phyloP scores from a whole-genome alignment of 1,284 basidiomycete species.

The Cutaneotrichosporon cutaneum region DNA sequence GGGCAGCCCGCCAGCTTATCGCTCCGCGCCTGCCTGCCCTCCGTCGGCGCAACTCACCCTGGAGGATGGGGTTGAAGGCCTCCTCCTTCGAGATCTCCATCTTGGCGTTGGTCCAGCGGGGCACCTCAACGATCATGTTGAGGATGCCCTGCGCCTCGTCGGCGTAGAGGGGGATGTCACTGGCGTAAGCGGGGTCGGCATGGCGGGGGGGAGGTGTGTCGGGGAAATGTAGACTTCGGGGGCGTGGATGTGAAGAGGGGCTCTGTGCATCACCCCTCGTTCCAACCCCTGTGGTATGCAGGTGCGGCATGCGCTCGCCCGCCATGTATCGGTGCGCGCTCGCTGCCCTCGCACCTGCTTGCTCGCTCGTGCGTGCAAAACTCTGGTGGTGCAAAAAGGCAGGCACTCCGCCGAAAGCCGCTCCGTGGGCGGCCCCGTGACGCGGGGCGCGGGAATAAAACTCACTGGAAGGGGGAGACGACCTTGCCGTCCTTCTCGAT shows the following conservation, averaged over 20 bases:
- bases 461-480: slow-evolving; percentile 80
- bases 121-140: slow-evolving; percentile 97
- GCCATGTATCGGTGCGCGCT: not conserved
- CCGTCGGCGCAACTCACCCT: slow-evolving; percentile 55
- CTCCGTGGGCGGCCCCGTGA: not conserved
- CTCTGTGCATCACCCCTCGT: not conserved
- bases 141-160: slow-evolving; percentile 89
- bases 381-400: not conserved
- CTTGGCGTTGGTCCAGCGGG: slow-evolving; percentile 99
- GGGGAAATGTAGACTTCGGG: not conserved
- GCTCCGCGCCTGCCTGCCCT: no score
- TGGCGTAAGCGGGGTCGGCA: slow-evolving; percentile 19
- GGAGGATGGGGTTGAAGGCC: slow-evolving; percentile 97
- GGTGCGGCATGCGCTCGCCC: not conserved
- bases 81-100: slow-evolving; percentile 99
- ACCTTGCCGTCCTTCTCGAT: slow-evolving; percentile 84
- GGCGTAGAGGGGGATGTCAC: slow-evolving; percentile 91
- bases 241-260: no score
- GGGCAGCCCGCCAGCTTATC: no score
- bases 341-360: not conserved
- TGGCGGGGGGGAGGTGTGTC: not conserved
- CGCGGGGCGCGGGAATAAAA: no score
- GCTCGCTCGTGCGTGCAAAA: not conserved
- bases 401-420: not conserved
- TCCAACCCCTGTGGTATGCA: not conserved